Evolutionary conservation across 495 filamentous ascomycete species (phyloP), one percentile per base, ranked within the genome.

Genomic region (Glarea lozoyensis): DNA sequence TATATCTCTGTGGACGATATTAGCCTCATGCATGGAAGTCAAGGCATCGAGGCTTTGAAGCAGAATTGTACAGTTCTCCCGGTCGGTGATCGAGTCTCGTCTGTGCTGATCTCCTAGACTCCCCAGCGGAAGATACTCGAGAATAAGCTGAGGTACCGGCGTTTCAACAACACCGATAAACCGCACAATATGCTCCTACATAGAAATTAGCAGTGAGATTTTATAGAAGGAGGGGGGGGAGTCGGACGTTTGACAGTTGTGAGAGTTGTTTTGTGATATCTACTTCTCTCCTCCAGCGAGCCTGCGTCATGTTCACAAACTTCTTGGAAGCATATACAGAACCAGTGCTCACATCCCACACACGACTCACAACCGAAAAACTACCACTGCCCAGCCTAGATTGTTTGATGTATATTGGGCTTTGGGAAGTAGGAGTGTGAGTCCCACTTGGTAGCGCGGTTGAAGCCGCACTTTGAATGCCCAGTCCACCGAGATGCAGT

Each of bases 331-430:
- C 40, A 37, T 34, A 43, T 19, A 40, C 40, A 18, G n/a, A 6
- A 10, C 40, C 40, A n/a, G 40, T 43, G 40, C 40, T 43, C n/a
- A 43, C 40, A 34, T 43, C 31, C 40, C 40, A 43, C 30, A 36
- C 7, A 37, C 25, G 40, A 10, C 16, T 43, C 21, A 43, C 40
- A 37, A 43, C 40, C 40, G 23, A 25, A 27, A 43, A 43, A 27
- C 11, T 19, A n/a, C 40, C 40, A 10, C 13, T 24, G 24, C 40
- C 40, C 15, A 43, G 40, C 40, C 10, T 43, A n/a, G 13, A 12
- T 48, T 11, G 42, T 2, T 37, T 19, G 17, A 37, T 7, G 17
- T 15, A 15, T 7, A 37, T 37, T 7, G 33, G 33, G 17, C 17
- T 15, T 13, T 37, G 17, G 33, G 7, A 9, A 19, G 33, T 7